Evolutionary conservation across 371 early-diverging fungal species (phyloP), one percentile per base, ranked within the genome.

Genomic region (Edhazardia aedis): DNA sequence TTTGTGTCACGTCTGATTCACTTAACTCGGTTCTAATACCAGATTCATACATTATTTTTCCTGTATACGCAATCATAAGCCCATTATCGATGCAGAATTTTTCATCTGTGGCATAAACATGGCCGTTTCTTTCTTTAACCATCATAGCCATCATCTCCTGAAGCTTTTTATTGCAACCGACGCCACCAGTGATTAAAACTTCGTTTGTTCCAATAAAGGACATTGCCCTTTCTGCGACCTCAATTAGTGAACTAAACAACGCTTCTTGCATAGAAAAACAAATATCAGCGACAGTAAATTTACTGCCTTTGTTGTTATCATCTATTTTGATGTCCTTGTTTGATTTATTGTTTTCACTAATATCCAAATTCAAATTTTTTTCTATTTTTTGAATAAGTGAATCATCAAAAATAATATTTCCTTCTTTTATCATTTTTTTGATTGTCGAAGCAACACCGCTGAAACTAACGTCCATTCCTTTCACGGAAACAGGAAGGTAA

Each of bases 391-490:
- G n/a, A n/a, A n/a, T n/a, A n/a, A n/a, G n/a, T n/a, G n/a, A n/a
- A n/a, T n/a, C n/a, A n/a, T n/a, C n/a, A n/a, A n/a, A n/a, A n/a
- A n/a, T n/a, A n/a, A n/a, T n/a, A 12, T 16, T 60, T 47, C 7
- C 47, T 43, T 23, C 19, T 51, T 11, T 67, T 59, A n/a, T 79
- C 65, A 23, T 75, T 27, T 2, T 57, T 76, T 48, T 88, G 44
- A 92, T 81, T 53, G 77, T 75, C 0, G 88, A 80, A 37, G 93
- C 70, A 28, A 98, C 85, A 2, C 96, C 98, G 1, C 84, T 83
- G 65, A 94, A 94, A 11, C 89, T 88, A n/a, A 98, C 86, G 63
- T 98, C 98, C 96, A 95, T 98, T 25, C 98, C 98, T 66, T 98
- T 98, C 60, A 98, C 93, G 0, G 81, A 76, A 67, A 94, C 94